phyloP scores from a whole-genome alignment of 2,329 filamentous ascomycete species.

The Stachybotrys chlorohalonatus region DNA sequence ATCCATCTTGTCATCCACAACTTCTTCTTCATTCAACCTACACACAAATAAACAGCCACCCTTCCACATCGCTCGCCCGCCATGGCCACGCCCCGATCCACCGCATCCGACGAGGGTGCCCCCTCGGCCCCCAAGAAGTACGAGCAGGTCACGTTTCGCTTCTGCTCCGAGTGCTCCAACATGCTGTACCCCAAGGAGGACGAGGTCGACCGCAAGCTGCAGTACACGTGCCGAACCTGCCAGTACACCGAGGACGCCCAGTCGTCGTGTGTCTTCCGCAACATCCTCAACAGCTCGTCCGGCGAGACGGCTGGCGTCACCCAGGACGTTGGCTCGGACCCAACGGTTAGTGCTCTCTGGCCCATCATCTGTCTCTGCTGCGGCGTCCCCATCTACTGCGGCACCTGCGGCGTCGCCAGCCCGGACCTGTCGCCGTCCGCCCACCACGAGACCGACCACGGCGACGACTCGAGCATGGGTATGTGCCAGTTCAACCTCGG shows the following conservation, averaged over 20 bases:
- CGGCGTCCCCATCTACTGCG: conserved; percentile 34
- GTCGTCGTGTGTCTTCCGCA: conserved; percentile 90
- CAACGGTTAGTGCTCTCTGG: conserved; percentile 75
- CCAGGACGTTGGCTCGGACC: conserved; percentile 93
- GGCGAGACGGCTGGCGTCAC: conserved; percentile 96
- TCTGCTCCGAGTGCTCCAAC: conserved; percentile 98
- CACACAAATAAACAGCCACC: neutral
- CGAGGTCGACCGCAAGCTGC: conserved; percentile 68
- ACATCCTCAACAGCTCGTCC: conserved; percentile 81
- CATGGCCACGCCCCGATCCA: conserved; percentile 52
- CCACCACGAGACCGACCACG: conserved; percentile 5
- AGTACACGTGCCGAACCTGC: conserved; percentile 95
- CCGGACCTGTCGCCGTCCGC: conserved; percentile 11
- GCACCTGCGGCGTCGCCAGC: conserved; percentile 23
- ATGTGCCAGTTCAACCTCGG: conserved; percentile 18
- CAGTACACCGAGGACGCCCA: conserved; percentile 80
- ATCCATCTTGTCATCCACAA: neutral
- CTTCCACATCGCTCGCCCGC: conserved; percentile 5
- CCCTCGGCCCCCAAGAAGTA: conserved; percentile 37
- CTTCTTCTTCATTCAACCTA: neutral
- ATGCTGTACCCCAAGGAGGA: conserved; percentile 98
- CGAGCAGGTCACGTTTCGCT: conserved; percentile 90
- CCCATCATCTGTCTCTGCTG: conserved; percentile 36
- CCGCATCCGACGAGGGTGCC: conserved; percentile 30
- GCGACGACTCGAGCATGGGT: conserved; percentile 18